Conservation (phyloP, 257 asterid genomes). For the Plantago major region DNA sequence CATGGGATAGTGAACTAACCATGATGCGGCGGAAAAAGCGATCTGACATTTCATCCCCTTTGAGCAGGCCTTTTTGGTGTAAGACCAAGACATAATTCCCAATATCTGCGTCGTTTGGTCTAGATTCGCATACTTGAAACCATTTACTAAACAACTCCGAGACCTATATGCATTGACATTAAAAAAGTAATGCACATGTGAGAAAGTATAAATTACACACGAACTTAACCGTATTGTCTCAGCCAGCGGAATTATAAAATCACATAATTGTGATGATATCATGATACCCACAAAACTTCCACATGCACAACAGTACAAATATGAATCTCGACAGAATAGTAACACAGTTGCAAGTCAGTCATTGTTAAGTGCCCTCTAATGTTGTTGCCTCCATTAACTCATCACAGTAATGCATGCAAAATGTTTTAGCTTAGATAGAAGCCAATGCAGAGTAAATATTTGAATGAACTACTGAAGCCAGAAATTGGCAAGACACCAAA, state of each 20-base stretch:
- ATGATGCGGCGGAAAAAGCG: conserved; percentile 77
- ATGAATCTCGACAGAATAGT: neutral
- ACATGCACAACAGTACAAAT: neutral
- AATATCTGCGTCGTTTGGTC: conserved; percentile 67
- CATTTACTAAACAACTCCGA: conserved; percentile 70
- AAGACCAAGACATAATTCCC: conserved; percentile 60
- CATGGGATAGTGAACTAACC: conserved; percentile 30
- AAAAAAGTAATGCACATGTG: conserved; percentile 4
- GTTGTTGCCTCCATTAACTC: no score
- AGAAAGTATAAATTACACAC: neutral
- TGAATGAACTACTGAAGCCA: no score
- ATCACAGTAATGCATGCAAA: no score
- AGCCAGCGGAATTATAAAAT: no score
- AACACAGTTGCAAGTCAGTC: neutral
- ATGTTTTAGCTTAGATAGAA: no score
- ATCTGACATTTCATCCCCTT: conserved; percentile 88
- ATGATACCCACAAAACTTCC: no score
- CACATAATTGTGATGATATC: no score
- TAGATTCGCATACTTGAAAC: conserved; percentile 87
- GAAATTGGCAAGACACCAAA: neutral
- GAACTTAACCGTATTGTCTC: neutral
- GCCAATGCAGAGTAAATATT: no score
- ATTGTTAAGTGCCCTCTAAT: neutral
- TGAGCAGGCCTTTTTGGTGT: conserved; percentile 76
- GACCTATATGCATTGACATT: conserved; percentile 41